phyloP scores from a whole-genome alignment of 306 rosid species.

The Comarum palustre region DNA sequence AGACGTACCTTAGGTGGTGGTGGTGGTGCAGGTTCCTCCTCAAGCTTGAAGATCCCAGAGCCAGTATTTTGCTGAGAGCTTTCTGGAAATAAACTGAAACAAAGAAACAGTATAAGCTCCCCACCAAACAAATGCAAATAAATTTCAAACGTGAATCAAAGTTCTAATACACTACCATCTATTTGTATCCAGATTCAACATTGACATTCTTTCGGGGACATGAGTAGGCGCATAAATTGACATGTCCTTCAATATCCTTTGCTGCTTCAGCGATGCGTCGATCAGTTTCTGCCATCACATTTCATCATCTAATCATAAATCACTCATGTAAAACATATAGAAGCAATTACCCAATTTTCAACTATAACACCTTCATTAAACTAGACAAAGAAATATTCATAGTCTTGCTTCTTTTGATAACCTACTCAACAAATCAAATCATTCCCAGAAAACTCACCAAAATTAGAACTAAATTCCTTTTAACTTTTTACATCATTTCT shows the following conservation, averaged over 20 bases:
- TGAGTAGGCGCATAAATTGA: conserved; percentile 49
- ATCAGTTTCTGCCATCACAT: conserved; percentile 58
- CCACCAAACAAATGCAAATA: conserved; percentile 5
- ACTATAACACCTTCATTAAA: not conserved
- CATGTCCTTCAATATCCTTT: conserved; percentile 75
- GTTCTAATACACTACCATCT: conserved; percentile 54
- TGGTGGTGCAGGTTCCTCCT: conserved; percentile 48
- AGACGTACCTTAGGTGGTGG: conserved; percentile 58
- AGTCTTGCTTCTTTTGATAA: not conserved
- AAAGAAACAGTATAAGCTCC: conserved; percentile 19
- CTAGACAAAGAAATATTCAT: not conserved
- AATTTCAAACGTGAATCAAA: conserved; percentile 4
- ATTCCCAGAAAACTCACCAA: not conserved
- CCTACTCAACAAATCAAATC: not conserved
- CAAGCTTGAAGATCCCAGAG: conserved; percentile 45
- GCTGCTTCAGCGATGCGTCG: conserved; percentile 63
- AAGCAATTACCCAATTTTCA: too few relatives aligned
- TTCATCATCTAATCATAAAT: conserved; percentile 13
- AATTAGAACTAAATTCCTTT: not conserved
- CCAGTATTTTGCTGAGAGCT: conserved; percentile 41
- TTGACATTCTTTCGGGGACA: conserved; percentile 41
- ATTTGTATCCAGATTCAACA: conserved; percentile 40
- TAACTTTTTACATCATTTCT: not conserved
- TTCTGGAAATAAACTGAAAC: conserved; percentile 56
- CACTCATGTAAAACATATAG: conserved; percentile 13